Percentiles rank a stretch among this genome's conserved stretches.
These are phyloP conservation scores for Claviceps sp. DNA, from an alignment of 2,329 filamentous ascomycete genomes.

Conservation along the genomic window DNA sequence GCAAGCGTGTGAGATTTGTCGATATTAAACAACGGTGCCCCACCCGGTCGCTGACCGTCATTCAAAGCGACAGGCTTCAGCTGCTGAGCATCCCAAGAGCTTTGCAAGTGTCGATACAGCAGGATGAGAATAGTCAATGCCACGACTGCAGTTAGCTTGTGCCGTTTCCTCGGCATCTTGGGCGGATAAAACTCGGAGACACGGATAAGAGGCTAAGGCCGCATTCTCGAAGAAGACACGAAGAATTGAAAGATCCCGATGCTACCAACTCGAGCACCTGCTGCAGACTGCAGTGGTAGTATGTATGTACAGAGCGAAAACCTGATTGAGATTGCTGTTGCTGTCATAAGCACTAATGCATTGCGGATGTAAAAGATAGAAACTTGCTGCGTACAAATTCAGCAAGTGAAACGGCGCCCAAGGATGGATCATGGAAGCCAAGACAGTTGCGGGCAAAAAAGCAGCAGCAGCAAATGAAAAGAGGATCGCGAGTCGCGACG, in stretches of 20 bases:
- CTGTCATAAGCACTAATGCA: background rate
- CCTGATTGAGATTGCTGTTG: background rate
- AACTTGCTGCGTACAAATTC: background rate
- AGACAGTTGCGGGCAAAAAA: background rate
- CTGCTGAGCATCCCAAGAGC: constrained; percentile 21
- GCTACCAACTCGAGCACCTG: background rate
- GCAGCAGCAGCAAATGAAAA: too few relatives aligned
- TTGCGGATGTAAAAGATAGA: background rate
- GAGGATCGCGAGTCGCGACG: too few relatives aligned
- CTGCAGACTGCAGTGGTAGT: background rate
- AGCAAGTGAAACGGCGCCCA: background rate
- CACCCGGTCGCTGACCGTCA: constrained; percentile 1
- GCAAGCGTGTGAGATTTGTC: background rate
- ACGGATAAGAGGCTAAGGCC: background rate
- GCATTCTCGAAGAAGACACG: background rate
- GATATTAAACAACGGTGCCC: background rate
- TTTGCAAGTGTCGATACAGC: constrained; percentile 34
- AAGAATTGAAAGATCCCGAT: background rate
- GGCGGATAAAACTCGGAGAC: background rate
- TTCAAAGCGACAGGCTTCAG: background rate
- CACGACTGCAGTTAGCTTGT: constrained; percentile 45
- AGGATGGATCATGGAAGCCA: background rate
- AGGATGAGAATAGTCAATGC: constrained; percentile 41
- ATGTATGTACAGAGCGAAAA: background rate
- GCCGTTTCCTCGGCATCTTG: constrained; percentile 46